Base-by-base conservation (phyloP, 441 rosid species). In the Populus hybrid region DNA sequence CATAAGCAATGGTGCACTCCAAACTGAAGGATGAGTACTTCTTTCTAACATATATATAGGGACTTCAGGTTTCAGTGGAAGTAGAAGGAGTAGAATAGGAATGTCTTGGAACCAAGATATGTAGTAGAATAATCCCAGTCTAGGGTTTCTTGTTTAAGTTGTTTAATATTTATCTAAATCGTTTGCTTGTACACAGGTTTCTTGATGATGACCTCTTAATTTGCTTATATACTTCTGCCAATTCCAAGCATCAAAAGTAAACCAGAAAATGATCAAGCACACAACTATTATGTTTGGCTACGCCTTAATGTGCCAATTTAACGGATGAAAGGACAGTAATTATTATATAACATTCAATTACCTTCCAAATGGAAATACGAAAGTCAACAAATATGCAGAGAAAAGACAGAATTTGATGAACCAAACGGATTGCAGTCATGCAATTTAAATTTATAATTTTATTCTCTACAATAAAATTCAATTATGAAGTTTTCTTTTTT, bases 1-100 rank as follows among this genome's bases (percentile, higher is more conserved):
- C 87, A 79, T 57, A 85, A 80, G 79, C 84, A 79, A 34, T 87
- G 85, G 89, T 4, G 76, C 76, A 64, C 21, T 50, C 20, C 75
- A 24, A 72, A 82, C 32, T 80, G 73, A 86, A 57, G n/a, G 21
- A 42, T n/a, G 59, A 70, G 59, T n/a, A 46, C 57, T 46, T 1
- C 57, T 46, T 46, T 12, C 57, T 1, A 46, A 12, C 7, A 46
- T 46, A 14, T 34, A 46, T 46, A 1, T 3, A 46, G 57, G 57
- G 18, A 12, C 20, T 14, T 12, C 57, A 46, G 7, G 20, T 46
- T 46, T 46, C 57, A 46, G 57, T 12, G 57, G 20, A 46, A 46
- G 57, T 46, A 14, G 57, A 46, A 46, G 57, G 57, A 46, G 14
- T 46, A 5, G 57, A 4, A 46, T 14, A 46, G 20, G 57, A 46